Base-by-base conservation (phyloP, 2,329 filamentous ascomycete genomes). In the Microascus cirrosus region DNA sequence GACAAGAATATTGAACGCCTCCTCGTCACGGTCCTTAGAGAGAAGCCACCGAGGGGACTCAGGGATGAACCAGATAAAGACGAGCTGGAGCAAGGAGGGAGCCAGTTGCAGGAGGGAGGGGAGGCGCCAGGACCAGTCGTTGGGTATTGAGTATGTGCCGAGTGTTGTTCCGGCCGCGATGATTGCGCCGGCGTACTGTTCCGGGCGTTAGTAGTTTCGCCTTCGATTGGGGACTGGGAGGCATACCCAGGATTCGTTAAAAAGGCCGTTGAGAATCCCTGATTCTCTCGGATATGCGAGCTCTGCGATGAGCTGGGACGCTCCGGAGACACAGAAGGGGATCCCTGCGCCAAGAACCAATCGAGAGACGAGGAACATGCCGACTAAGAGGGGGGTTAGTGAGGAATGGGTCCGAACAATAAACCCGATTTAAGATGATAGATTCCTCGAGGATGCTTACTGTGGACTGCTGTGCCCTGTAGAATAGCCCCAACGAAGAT, bases 1-100 rank as follows among this genome's bases (percentile, higher is more conserved):
- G 62, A 75, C 70, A 0, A 84, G 64, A 28, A 82, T 76, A 0
- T 69, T 68, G 18, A 70, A 74, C 0, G 81, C 81, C 62, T 82
- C 71, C 5, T 80, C 74, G 1, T 66, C 60, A 24, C 73, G 71
- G 35, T 80, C 79, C 60, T 79, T 73, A 39, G 75, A 74, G 51
- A 84, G 72, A 32, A 84, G 71, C 82, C 82, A 86, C 58, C 83
- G 70, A 1, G 83, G 83, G 2, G 79, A 83, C 63, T 86, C 83
- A 0, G 84, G 83, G 1, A 85, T 70, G 61, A 83, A 75, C 57
- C 75, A 82, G 3, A 77, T 42, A 1, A 61, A 53, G 3, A 62
- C 15, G 35, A 65, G 57, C 24, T 64, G 62, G 3, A 64, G 56
- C 1, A 63, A 3, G 5, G 62, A 58, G 0, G 64, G 64, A 0